Conservation (phyloP, 2,329 filamentous ascomycete species). For the Colletotrichum sp. region DNA sequence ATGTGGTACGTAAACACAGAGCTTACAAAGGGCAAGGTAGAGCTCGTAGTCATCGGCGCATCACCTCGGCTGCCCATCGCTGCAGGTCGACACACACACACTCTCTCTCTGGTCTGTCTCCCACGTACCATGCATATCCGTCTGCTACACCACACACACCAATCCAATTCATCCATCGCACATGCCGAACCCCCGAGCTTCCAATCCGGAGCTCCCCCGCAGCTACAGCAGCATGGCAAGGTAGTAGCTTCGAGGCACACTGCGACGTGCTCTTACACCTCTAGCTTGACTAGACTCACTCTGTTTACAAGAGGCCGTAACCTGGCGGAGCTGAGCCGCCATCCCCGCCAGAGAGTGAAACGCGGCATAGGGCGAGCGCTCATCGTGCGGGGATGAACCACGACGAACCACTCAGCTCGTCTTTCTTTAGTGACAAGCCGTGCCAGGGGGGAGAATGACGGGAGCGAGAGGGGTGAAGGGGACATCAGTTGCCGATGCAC, state of each 20-base stretch:
- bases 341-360: neutral
- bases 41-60: slow-evolving; percentile 15
- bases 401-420: neutral
- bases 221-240: slow-evolving; percentile 1
- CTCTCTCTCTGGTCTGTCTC: neutral
- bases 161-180: neutral
- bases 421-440: neutral
- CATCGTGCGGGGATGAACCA: slow-evolving; percentile 13
- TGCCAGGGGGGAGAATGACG: neutral
- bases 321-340: neutral
- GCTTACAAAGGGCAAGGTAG: neutral
- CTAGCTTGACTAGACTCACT: neutral
- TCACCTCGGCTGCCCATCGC: slow-evolving; percentile 5
- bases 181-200: slow-evolving; percentile 18
- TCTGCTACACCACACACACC: neutral
- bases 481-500: neutral
- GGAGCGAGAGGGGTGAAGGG: neutral
- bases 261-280: neutral
- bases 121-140: neutral
- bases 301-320: neutral
- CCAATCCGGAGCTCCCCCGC: slow-evolving; percentile 1
- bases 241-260: neutral
- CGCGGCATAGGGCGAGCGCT: neutral
- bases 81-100: neutral
- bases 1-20: slow-evolving; percentile 12